Base-by-base conservation (phyloP, 78 protist genomes). In the Emiliania huxleyi region DNA sequence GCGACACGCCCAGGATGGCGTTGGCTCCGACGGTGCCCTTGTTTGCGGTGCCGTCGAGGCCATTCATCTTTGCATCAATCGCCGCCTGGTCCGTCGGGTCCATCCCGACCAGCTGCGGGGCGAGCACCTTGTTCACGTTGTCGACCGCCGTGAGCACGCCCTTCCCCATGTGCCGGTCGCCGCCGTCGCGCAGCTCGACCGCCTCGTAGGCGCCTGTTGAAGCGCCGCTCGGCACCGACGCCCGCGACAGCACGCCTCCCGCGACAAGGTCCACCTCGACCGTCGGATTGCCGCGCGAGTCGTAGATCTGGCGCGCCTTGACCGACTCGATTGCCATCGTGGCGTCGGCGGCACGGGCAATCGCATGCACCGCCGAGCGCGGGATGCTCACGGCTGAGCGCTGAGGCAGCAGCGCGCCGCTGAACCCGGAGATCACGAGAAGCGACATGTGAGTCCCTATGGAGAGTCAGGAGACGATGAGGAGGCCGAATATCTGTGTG, bases 1-100 rank as follows among this genome's bases (percentile, higher is more conserved):
- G 91, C 62, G 99, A 97, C 56, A 96, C 96, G 48, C 97, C 99
- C 69, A 98, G 97, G 94, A 99, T 98, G 71, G 99, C 99, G 87
- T 99, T 99, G 91, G 99, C 99, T 73, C 99, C 99, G 81, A 97
- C 94, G 48, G 91, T 18, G 19, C 12, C 4, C 75, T 93, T 94
- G 91, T 77, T 77, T 19, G 44, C 12, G 19, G 87, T 77, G 87
- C 40, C 56, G 79, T 52, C 48, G 43, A 42, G 62, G 42, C 90
- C 96, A 87, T 93, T 79, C 97, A 99, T 92, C 52, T 94, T 26
- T 26, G 92, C 40, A 91, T 98, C 99, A 87, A 98, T 0, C 18
- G 45, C 99, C 18, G 25, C 44, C 96, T 96, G 99, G 25, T 97
- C 77, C 23, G 90, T 29, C 29, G 94, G 97, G 56, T 83, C 73